Percentiles rank a stretch among this genome's conserved stretches.
Conservation (phyloP, 2,329 filamentous ascomycete species). For the Claviceps purpurea region DNA sequence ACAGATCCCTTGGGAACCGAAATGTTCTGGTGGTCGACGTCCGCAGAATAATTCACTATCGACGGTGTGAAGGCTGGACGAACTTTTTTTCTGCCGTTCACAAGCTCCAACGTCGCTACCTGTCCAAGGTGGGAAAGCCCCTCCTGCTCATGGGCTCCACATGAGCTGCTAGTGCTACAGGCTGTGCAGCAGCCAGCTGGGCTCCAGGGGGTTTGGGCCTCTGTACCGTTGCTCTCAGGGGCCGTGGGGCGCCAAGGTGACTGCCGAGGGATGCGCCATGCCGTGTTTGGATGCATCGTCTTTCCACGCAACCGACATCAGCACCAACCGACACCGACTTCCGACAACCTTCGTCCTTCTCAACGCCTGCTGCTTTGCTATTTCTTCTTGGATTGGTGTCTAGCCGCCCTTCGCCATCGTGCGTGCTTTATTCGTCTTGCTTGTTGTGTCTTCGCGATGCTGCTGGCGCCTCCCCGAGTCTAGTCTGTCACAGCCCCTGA, state of each 20-base stretch:
- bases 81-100: conserved; percentile 15
- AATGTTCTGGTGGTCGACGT: neutral
- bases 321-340: neutral
- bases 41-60: neutral
- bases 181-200: neutral
- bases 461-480: conserved; percentile 11
- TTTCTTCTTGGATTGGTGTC: neutral
- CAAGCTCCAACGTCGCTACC: neutral
- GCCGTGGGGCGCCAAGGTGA: too few species aligned
- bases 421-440: neutral
- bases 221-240: too few species aligned
- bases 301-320: neutral
- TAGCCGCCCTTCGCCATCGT: neutral
- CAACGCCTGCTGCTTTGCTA: neutral
- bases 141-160: neutral
- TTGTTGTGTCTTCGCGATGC: conserved; percentile 9
- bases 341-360: neutral
- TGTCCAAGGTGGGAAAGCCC: neutral
- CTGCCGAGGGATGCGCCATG: too few species aligned
- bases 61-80: neutral
- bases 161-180: neutral
- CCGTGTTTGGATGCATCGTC: neutral
- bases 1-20: neutral
- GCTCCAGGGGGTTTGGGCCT: too few species aligned
- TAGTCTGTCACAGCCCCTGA: conserved; percentile 13